Percentiles rank a stretch among this genome's conserved stretches.
Evolutionary conservation across 768 basidiomycete genomes (phyloP).

Genomic region (Sutorius australiensis): DNA sequence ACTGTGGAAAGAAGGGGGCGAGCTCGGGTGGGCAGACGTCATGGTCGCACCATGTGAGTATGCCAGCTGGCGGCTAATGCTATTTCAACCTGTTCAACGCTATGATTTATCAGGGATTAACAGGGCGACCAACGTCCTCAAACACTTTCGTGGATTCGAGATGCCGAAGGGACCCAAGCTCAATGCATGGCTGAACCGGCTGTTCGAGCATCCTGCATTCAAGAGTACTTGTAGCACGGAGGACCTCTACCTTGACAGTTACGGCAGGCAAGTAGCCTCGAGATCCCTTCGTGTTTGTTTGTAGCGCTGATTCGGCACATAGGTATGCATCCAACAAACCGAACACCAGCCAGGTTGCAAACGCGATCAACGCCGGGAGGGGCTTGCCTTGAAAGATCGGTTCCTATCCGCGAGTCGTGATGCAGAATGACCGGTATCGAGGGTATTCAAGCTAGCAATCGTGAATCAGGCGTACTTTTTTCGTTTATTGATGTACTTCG

Average conservation of each 20-base stretch:
- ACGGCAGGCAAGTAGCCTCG: constrained; percentile 50
- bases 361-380: constrained; percentile 67
- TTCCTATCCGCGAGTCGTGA: background rate
- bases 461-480: background rate
- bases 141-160: constrained; percentile 65
- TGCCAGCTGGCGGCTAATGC: background rate
- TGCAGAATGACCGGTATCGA: background rate
- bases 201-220: constrained; percentile 62
- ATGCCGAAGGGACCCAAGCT: constrained; percentile 49
- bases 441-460: too few relatives aligned
- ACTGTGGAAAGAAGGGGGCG: constrained; percentile 54
- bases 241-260: constrained; percentile 64
- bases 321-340: constrained; percentile 78
- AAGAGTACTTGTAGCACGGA: constrained; percentile 66
- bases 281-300: background rate
- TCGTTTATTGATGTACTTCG: background rate
- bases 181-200: constrained; percentile 47
- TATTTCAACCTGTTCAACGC: background rate
- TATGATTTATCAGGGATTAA: constrained; percentile 52
- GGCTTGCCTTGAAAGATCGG: constrained; percentile 48
- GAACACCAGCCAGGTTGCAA: constrained; percentile 72
- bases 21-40: constrained; percentile 60
- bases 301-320: background rate
- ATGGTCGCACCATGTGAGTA: constrained; percentile 68
- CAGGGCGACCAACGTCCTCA: constrained; percentile 58